Evolutionary conservation across 139 green algal genomes (phyloP), one percentile per base, ranked within the genome.

Genomic region (Auxenochlorella protothecoides): DNA sequence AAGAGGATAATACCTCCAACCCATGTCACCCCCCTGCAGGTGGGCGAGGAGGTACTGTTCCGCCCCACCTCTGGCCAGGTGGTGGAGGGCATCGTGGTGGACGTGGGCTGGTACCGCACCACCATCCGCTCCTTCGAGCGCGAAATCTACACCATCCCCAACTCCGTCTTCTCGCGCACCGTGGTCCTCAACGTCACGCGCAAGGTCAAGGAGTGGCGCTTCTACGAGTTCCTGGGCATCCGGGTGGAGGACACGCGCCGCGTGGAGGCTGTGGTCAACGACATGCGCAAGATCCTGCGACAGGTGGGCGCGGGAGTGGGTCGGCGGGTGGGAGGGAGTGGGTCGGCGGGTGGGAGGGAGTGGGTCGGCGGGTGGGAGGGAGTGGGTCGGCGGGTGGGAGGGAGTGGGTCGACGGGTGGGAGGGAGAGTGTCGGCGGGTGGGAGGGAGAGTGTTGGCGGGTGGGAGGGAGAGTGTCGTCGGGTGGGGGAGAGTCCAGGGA

Each of bases 91-190:
- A 92, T 96, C 65, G 91, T 97, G 65, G 59, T 93, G 15, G 90
- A 97, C 69, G 89, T 97, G 9, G 91, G 91, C 6, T 97, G 91
- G 91, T 96, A 96, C 84, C 79, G 89, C 56, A 95, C 89, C 52
- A 88, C 80, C 71, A 91, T 92, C 72, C 79, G 89, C 27, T 91
- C 84, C 27, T 95, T 95, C 78, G 89, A 93, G 83, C 80, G 89
- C 6, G 86, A 91, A 68, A 83, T 89, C 69, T 89, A 78, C 78
- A 79, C 65, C 65, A 88, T 87, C 73, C 83, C 83, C 53, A 88
- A 87, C 70, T 87, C 83, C 4, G 88, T 97, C 3, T 97, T 97
- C 79, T 90, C 83, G 7, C 88, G 90, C 70, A 92, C 89, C 73
- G 90, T 93, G 62, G 91, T 97, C 74, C 87, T 97, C 59, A 97